Base-by-base conservation (phyloP, 179 eudicot species). In the Vitellaria paradoxa region DNA sequence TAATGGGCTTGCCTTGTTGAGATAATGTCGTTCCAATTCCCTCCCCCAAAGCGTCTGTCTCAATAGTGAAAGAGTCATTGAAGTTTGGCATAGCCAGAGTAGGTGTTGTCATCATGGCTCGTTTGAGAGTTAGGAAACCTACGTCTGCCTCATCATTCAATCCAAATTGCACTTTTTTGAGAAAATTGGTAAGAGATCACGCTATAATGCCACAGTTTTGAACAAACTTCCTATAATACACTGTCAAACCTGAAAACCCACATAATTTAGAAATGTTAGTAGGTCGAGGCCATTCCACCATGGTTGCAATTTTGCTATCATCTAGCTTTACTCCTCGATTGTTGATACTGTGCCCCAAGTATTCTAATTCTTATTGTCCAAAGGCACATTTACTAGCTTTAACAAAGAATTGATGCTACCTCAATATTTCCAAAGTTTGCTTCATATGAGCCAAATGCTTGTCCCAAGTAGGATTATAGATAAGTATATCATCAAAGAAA, bases 191-290 rank as follows among this genome's bases (percentile, higher is more conserved):
- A 23, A 73, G 53, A 0, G 53, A 30, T 0, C 15, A 26, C 0
- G 52, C 76, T 45, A 73, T 12, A 0, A 73, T 20, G 8, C 76
- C 23, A 59, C 37, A 73, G 3, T 50, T 45, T 0, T 30, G 76
- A 0, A 73, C 66, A 42, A 73, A 73, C n/a, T 73, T 57, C 1
- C 50, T 9, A 8, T 73, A 73, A 15, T 73, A 73, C 0, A 52
- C 14, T 42, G 66, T 73, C 1, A 73, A 67, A 0, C 76, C 76
- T 30, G 59, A 50, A 21, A 56, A 73, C 0, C 66, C 66, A 9
- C 52, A 52, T 55, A 73, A 70, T 3, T 20, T 42, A n/a, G 60
- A n/a, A 9, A 70, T 23, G 18, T 23, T 70, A n/a, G 56, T 70
- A 8, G 74, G 74, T 10, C 20, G 1, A 24, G 45, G 68, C 68